Percentiles rank a stretch among this genome's conserved stretches.
phyloP scores from a whole-genome alignment of 2,329 filamentous ascomycete species.

The Thermoascus crustaceus region DNA sequence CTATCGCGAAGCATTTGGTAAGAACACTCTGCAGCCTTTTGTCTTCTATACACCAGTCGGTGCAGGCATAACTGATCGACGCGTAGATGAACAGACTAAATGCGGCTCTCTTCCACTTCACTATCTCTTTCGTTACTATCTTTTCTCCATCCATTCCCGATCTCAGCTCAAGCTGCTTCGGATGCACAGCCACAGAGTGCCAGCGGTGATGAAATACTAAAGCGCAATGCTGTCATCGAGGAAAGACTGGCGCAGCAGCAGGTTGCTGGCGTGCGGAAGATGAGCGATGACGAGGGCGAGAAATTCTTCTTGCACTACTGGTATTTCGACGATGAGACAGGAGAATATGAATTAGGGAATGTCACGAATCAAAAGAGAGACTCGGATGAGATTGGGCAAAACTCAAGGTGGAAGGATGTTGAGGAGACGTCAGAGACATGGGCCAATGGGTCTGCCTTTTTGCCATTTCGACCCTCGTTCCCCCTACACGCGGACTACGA shows the following conservation, averaged over 20 bases:
- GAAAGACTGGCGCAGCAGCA: conserved; percentile 18
- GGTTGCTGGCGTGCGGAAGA: conserved; percentile 32
- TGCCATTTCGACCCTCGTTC: conserved; percentile 14
- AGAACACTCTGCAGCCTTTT: too few species aligned
- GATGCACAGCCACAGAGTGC: too few species aligned
- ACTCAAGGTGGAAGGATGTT: too few species aligned
- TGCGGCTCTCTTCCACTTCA: not conserved
- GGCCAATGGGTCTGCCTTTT: not conserved
- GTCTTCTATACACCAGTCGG: too few species aligned
- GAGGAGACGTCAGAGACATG: not conserved
- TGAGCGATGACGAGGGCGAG: conserved; percentile 39
- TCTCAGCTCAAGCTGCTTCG: not conserved
- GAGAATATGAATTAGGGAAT: conserved; percentile 6
- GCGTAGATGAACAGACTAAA: not conserved
- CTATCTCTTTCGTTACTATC: not conserved
- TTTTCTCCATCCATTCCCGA: not conserved
- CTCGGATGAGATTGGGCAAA: too few species aligned
- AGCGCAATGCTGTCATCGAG: not conserved
- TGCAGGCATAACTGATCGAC: not conserved
- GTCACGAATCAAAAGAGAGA: not conserved
- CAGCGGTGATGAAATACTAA: too few species aligned
- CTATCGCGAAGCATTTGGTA: too few species aligned
- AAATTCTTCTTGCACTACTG: conserved; percentile 43
- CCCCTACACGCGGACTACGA: conserved; percentile 13
- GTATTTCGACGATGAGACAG: conserved; percentile 22